These are phyloP conservation scores for Gliomastix tumulicola DNA, from an alignment of 2,329 filamentous ascomycete genomes.

Conservation along the genomic window DNA sequence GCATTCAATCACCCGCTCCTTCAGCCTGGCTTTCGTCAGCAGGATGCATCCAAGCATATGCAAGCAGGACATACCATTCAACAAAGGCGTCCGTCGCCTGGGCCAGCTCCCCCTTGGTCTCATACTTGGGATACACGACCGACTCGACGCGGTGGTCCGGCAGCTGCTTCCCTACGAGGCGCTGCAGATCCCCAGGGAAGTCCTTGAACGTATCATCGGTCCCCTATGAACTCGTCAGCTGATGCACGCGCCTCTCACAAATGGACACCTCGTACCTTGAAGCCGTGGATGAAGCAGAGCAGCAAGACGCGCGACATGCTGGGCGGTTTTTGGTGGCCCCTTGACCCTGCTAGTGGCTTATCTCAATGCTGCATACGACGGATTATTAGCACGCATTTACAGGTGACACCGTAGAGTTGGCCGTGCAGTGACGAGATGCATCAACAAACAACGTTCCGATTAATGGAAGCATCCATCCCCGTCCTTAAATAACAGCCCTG, in stretches of 20 bases:
- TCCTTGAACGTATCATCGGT: conserved; percentile 61
- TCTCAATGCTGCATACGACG: no score
- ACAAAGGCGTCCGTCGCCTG: conserved; percentile 37
- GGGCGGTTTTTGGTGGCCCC: no score
- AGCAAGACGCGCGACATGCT: conserved; percentile 49
- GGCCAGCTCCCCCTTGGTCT: conserved; percentile 62
- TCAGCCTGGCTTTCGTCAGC: conserved; percentile 50
- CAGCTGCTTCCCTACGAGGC: conserved; percentile 48
- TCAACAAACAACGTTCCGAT: no score
- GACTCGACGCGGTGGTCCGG: conserved; percentile 54
- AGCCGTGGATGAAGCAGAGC: conserved; percentile 70
- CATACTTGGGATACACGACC: conserved; percentile 64
- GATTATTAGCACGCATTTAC: no score
- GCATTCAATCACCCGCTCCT: conserved; percentile 73
- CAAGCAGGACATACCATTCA: conserved; percentile 28
- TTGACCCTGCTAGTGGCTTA: no score
- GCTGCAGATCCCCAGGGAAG: conserved; percentile 60
- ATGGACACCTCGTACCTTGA: conserved; percentile 43
- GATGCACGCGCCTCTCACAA: not conserved
- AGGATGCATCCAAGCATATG: not conserved
- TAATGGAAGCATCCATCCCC: no score
- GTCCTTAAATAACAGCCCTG: no score
- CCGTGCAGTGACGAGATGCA: no score
- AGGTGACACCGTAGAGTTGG: no score
- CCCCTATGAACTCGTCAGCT: conserved; percentile 34